Evolutionary conservation across 768 basidiomycete genomes (phyloP).

Genomic region (Rossbeevera mucosa): DNA sequence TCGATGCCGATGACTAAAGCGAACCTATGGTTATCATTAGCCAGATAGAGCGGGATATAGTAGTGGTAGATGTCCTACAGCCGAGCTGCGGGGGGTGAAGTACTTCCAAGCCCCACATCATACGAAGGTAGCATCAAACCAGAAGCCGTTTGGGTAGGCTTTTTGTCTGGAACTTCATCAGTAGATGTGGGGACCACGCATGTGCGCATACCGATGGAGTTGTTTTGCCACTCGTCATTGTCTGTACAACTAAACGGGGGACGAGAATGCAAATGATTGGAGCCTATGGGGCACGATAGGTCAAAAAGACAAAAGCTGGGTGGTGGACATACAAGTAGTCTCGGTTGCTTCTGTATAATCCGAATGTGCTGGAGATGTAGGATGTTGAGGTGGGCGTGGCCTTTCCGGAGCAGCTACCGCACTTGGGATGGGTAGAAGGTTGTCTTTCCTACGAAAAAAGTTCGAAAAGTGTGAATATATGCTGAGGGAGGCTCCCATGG

Average conservation of each 20-base stretch:
- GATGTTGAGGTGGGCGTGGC: neutral
- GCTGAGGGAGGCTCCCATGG: neutral
- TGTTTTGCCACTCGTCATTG: neutral
- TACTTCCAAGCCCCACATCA: neutral
- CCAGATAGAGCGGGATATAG: neutral
- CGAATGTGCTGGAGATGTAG: neutral
- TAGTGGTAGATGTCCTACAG: neutral
- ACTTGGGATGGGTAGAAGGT: neutral
- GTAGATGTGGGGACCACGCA: neutral
- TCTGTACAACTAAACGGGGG: neutral
- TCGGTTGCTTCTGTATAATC: neutral
- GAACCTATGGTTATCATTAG: slow-evolving; percentile 12
- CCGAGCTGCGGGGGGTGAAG: neutral
- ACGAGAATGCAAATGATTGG: neutral
- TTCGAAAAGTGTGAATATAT: neutral
- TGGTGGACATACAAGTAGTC: neutral
- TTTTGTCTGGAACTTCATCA: neutral
- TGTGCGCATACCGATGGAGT: neutral
- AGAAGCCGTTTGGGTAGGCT: neutral
- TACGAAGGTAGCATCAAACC: neutral
- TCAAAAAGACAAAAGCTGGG: neutral
- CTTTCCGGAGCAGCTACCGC: neutral
- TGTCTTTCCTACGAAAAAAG: neutral
- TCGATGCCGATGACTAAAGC: slow-evolving; percentile 45
- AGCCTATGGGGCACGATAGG: neutral